phyloP scores from a whole-genome alignment of 306 rosid genomes.

The Cyclanthera cordifolia region DNA sequence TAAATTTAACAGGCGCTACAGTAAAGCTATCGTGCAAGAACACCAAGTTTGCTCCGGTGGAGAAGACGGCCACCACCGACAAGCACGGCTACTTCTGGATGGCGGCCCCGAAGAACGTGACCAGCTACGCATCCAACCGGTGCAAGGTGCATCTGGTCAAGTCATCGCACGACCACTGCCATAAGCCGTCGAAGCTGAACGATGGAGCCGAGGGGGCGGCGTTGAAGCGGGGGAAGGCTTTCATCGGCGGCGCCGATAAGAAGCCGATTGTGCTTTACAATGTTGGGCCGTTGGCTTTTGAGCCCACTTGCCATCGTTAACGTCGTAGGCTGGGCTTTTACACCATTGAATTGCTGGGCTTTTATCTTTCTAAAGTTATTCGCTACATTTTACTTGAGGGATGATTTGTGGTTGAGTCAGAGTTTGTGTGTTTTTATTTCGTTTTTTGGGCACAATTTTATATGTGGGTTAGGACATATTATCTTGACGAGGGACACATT shows the following conservation, averaged over 20 bases:
- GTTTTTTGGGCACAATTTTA: too few relatives aligned
- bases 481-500: too few relatives aligned
- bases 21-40: slow-evolving; percentile 61
- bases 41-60: slow-evolving; percentile 28
- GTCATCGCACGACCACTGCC: slow-evolving; percentile 29
- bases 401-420: too few relatives aligned
- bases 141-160: slow-evolving; percentile 43
- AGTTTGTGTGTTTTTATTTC: too few relatives aligned
- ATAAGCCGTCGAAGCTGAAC: slow-evolving; percentile 35
- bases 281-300: slow-evolving; percentile 70
- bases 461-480: too few relatives aligned
- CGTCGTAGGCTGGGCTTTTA: too few relatives aligned
- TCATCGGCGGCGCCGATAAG: slow-evolving; percentile 14
- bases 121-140: slow-evolving; percentile 50
- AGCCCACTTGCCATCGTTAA: slow-evolving; percentile 40
- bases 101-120: slow-evolving; percentile 35
- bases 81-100: slow-evolving; percentile 69
- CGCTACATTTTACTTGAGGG: too few relatives aligned
- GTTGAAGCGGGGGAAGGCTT: slow-evolving; percentile 40
- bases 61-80: slow-evolving; percentile 29
- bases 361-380: too few relatives aligned
- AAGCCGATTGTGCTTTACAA: slow-evolving; percentile 42
- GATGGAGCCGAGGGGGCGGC: slow-evolving; percentile 41
- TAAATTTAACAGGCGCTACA: slow-evolving; percentile 36
- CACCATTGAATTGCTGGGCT: too few relatives aligned